phyloP scores from a whole-genome alignment of 2,329 filamentous ascomycete species.

The Colletotrichum sansevieriae region DNA sequence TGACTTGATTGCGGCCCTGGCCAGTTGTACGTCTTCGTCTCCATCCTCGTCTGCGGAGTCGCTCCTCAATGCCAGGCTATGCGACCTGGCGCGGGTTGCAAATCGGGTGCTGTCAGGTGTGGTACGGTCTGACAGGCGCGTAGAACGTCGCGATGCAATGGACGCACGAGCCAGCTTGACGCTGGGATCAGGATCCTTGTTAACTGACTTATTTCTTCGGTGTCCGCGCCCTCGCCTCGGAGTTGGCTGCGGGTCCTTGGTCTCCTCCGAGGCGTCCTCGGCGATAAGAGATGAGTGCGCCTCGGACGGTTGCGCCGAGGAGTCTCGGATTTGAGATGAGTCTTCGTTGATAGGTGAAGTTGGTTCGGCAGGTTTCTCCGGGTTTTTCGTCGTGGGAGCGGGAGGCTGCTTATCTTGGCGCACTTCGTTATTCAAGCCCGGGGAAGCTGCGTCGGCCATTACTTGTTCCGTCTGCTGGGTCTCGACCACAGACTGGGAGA shows the following conservation, averaged over 20 bases:
- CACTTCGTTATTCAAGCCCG: neutral
- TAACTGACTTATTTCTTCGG: slow-evolving; percentile 36
- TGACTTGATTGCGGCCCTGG: slow-evolving; percentile 49
- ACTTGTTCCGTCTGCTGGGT: slow-evolving; percentile 34
- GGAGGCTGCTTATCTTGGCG: neutral
- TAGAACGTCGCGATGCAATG: slow-evolving; percentile 41
- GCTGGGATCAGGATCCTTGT: slow-evolving; percentile 41
- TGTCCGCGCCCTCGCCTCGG: slow-evolving; percentile 37
- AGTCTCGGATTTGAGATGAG: slow-evolving; percentile 37
- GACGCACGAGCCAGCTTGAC: slow-evolving; percentile 39
- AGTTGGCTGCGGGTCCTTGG: slow-evolving; percentile 26
- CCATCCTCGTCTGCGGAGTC: slow-evolving; percentile 43
- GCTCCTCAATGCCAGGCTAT: slow-evolving; percentile 45
- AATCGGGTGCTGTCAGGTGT: slow-evolving; percentile 42
- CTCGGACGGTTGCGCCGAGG: slow-evolving; percentile 39
- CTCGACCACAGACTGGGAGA: slow-evolving; percentile 22
- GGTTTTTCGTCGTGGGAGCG: slow-evolving; percentile 1
- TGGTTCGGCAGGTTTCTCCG: slow-evolving; percentile 15
- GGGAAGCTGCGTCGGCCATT: slow-evolving; percentile 11
- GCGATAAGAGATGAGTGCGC: slow-evolving; percentile 39
- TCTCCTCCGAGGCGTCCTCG: slow-evolving; percentile 36
- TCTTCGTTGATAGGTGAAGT: slow-evolving; percentile 32
- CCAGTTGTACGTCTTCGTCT: slow-evolving; percentile 48
- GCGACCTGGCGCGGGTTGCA: slow-evolving; percentile 47
- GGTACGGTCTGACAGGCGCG: slow-evolving; percentile 40